Base-by-base conservation (phyloP, 805 yeast genomes). In the Hanseniaspora taiwanica region DNA sequence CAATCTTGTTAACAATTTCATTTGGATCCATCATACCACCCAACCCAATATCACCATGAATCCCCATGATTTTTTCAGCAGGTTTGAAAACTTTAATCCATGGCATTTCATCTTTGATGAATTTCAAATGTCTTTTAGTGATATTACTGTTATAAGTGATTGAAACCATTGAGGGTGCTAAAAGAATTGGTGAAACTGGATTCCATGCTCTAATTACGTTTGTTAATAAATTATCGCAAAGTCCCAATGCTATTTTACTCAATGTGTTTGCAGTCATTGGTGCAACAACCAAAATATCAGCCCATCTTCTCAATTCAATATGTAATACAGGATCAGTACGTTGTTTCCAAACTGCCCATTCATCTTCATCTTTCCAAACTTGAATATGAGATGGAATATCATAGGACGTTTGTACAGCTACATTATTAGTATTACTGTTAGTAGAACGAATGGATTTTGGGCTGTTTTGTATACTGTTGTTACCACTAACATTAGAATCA, bases 11-110 rank as follows among this genome's bases (percentile, higher is more conserved):
- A 16, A 86, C 95, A 50, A 91, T 80, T 57, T 87, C 96, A 56
- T 84, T 81, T 76, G 93, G 85, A 51, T 91, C 97, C 79, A 87
- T 81, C 97, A 91, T 91, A 40, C 98, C 97, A 37, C 98, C 97
- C 85, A 91, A 81, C n/a, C 97, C 97, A 42, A 91, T 86, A 51
- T 89, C 97, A 45, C 98, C 97, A 63, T 87, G 85, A 33, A 84
- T 73, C 42, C 94, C 85, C 54, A 81, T 76, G 5, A 89, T 94
- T 59, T 89, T 89, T 59, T 89, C 98, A 19, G 86, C 85, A 0
- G 98, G 98, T 56, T 79, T 81, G 54, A 91, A 69, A n/a, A 89
- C 76, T 48, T 85, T 94, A 46, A 89, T 79, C 89, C 93, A 89
- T 27, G 89, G 84, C 91, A 91, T 87, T 48, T 86, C 95, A 47